Evolutionary conservation across 2,329 filamentous ascomycete genomes (phyloP), one percentile per base, ranked within the genome.

Genomic region (Penicillium sp.): DNA sequence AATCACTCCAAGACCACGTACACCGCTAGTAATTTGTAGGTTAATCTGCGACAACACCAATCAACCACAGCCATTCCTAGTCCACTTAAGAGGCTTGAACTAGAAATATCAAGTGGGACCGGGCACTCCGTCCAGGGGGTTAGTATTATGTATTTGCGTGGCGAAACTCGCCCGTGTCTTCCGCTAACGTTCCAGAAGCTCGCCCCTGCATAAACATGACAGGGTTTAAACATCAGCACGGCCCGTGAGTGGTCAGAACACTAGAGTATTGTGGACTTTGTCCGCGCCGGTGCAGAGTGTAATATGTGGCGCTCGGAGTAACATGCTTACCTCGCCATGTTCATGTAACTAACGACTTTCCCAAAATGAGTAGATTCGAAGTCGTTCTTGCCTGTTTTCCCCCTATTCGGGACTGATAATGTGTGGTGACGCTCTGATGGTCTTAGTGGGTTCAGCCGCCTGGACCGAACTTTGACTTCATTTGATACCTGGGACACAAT

Each of bases 151-250:
- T 22, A 10, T 16, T 43, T 27, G 46, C 52, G 46, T 46, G 54
- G 52, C 49, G 46, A 60, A 55, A 49, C 35, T 29, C 50, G 39
- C 50, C 51, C 47, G 51, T 45, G 53, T 57, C 56, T 61, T 57
- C 54, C 54, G 48, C 49, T 63, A 57, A 51, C 35, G 54, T 61
- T 61, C 58, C 56, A 60, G 54, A 61, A 58, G 51, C 33, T 26
- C 27, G 31, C 60, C 58, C 58, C 58, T 63, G 58, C 56, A 55
- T 46, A 10, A 19, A 26, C 16, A 39, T 51, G 22, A 24, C 49
- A 44, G 43, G 47, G 44, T 37, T 46, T 31, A 27, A 43, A 21
- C 16, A 26, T 3, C 2, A 39, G 8, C 31, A 26, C 3, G 27
- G 46, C 16, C 29, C 49, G 11, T 57, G 35, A 60, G n/a, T 57